A percentile compares a stretch with the other conserved stretches of the same genome.
phyloP scores from a whole-genome alignment of 352 stramenopile species.

The Globisporangium sylvaticum region DNA sequence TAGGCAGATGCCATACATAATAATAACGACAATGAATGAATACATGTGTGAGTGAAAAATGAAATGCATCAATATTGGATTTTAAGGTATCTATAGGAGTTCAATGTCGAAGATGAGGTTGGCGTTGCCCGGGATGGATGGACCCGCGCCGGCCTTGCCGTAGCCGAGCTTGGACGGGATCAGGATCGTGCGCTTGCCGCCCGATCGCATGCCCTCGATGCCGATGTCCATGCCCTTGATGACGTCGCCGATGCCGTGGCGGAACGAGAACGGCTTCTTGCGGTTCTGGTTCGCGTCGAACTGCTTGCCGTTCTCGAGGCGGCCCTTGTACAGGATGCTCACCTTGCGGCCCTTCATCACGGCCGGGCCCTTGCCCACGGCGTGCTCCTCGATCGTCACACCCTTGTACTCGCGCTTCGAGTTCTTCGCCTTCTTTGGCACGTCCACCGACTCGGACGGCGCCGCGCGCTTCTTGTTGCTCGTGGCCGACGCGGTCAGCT shows the following conservation, averaged over 20 bases:
- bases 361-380: conserved; percentile 62
- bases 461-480: conserved; percentile 69
- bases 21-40: neutral
- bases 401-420: conserved; percentile 62
- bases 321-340: conserved; percentile 78
- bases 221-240: conserved; percentile 96
- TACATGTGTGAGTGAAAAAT: neutral
- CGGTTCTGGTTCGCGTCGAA: conserved; percentile 80
- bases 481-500: conserved; percentile 29
- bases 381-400: conserved; percentile 72
- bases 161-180: conserved; percentile 95
- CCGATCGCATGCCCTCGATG: conserved; percentile 86
- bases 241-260: conserved; percentile 84
- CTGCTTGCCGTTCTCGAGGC: conserved; percentile 80
- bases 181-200: conserved; percentile 90
- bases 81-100: conserved; percentile 54
- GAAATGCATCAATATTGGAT: conserved; percentile 4
- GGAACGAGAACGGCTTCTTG: conserved; percentile 84
- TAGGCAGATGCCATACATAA: neutral
- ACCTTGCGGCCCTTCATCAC: conserved; percentile 68
- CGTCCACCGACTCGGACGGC: conserved; percentile 49
- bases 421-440: conserved; percentile 77
- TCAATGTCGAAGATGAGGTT: conserved; percentile 95
- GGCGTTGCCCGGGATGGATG: conserved; percentile 88
- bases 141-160: conserved; percentile 72